These are phyloP conservation scores for Xylariomycetidae sp. DNA, from an alignment of 2,329 filamentous ascomycete species.

Conservation along the genomic window DNA sequence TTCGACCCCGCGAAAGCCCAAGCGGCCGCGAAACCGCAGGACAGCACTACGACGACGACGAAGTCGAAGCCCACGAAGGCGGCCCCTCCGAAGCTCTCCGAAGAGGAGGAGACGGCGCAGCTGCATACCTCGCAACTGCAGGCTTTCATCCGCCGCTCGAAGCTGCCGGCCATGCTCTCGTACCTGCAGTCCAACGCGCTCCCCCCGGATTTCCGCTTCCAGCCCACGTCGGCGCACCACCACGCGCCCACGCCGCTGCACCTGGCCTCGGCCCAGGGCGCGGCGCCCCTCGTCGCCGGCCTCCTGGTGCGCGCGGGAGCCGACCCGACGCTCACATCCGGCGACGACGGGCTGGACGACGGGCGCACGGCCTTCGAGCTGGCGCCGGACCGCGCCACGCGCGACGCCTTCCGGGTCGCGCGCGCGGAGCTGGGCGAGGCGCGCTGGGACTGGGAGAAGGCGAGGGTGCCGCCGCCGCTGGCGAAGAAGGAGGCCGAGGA, in stretches of 20 bases:
- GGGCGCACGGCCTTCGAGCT: constrained; percentile 85
- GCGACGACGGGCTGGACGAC: constrained; percentile 69
- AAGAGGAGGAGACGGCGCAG: constrained; percentile 75
- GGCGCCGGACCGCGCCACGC: constrained; percentile 74
- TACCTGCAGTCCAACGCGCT: constrained; percentile 77
- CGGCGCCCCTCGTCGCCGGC: constrained; percentile 68
- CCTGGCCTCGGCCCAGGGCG: constrained; percentile 75
- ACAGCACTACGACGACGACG: constrained; percentile 30
- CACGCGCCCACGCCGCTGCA: constrained; percentile 82
- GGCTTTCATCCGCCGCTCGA: constrained; percentile 80
- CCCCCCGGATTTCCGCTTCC: constrained; percentile 66
- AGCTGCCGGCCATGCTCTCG: constrained; percentile 76
- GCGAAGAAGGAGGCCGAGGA: constrained; percentile 65
- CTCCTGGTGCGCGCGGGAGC: constrained; percentile 69
- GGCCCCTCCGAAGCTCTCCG: constrained; percentile 61
- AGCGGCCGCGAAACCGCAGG: constrained; percentile 36
- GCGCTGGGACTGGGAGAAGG: constrained; percentile 71
- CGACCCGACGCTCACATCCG: constrained; percentile 65
- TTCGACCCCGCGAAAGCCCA: constrained; percentile 58
- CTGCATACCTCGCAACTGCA: constrained; percentile 88
- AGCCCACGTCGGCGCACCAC: constrained; percentile 63
- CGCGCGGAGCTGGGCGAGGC: constrained; percentile 73
- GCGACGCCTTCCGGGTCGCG: constrained; percentile 87
- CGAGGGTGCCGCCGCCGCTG: constrained; percentile 66
- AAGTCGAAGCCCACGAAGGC: constrained; percentile 41